Base-by-base conservation (phyloP, 2,329 filamentous ascomycete species). In the Monilinia laxa region DNA sequence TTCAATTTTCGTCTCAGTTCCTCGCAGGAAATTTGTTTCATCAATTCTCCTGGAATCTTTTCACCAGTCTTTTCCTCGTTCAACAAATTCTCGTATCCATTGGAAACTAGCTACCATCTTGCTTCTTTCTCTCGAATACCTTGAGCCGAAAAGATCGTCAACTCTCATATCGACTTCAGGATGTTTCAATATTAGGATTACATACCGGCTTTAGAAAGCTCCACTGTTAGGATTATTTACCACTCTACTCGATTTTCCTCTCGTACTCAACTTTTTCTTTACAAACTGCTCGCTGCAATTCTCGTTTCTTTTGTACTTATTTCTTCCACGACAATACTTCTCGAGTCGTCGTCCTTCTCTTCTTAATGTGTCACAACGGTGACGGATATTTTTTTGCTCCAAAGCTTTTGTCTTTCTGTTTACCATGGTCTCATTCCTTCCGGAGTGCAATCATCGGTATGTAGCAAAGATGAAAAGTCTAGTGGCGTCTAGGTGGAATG, bases 1-100 rank as follows among this genome's bases (percentile, higher is more conserved):
- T 1, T 4, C 16, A n/a, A 2, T n/a, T 5, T 45, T 45, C 25
- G 3, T 1, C 1, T 4, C 40, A n/a, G 3, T n/a, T 5, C 25
- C 47, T 31, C 31, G 18, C 40, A 47, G 18, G 31, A 47, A 11
- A 47, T 16, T 16, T n/a, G 23, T 35, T 42, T 16, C 25, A 6
- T 45, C 23, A 20, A 59, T 59, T 59, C 40, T 59, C 56, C 25
- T 16, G 11, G 10, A 23, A 31, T 12, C 2, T 23, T 23, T 23
- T 16, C 28, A 2, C 42, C 42, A 23, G 4, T 42, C 11, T 1
- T 47, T 23, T 20, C 14, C 4, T 23, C 12, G 4, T 9, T 23
- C 9, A 14, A 16, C 7, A 35, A 12, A 25, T 10, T 59, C 11
- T 31, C 16, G 42, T 59, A 31, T 10, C 4, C 25, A 47, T n/a